Base-by-base conservation (phyloP, 2,329 filamentous ascomycete species). In the Metarhizium humberi region DNA sequence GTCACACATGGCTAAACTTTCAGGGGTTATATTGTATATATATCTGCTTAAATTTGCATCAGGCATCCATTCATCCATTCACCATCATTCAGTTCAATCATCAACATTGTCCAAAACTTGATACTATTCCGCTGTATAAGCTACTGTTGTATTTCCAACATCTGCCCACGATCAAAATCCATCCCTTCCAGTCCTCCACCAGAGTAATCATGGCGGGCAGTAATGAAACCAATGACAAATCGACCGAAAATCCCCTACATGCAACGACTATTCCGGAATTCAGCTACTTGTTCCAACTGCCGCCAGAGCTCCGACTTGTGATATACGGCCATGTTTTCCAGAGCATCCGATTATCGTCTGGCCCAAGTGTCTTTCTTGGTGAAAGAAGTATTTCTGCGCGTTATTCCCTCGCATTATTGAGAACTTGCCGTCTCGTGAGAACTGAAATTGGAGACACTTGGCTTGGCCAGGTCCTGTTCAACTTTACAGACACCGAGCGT, bases 391-490 rank as follows among this genome's bases (percentile, higher is more conserved):
- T n/a, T 25, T 4, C 43, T 46, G 43, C 43, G 29, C 43, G 16
- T 46, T 18, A 46, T 46, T 46, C 43, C 43, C n/a, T 46, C 43
- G 43, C 43, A 46, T 46, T 46, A n/a, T 25, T 46, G 43, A 46
- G 25, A 42, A 53, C 55, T 14, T 60, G 57, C 45, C 57, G 54
- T 20, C 57, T 36, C 4, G 47, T 47, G 20, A 52, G 29, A 40
- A 13, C 38, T 13, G 55, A 60, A 45, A 54, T 60, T 49, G 54
- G 50, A 36, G 53, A 60, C n/a, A 14, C 51, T 3, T 60, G 58
- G 55, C 13, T 56, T 36, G 36, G 46, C 34, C 32, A 58, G 38
- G 16, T 60, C 18, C 25, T 57, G 3, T 57, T 60, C 42, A 51
- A 43, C 38, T 60, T 58, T 18, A 46, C 55, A 43, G n/a, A 52